Percentiles rank a stretch among this genome's conserved stretches.
Evolutionary conservation across 345 rosid genomes (phyloP).

Genomic region (Stellera chamaejasme): DNA sequence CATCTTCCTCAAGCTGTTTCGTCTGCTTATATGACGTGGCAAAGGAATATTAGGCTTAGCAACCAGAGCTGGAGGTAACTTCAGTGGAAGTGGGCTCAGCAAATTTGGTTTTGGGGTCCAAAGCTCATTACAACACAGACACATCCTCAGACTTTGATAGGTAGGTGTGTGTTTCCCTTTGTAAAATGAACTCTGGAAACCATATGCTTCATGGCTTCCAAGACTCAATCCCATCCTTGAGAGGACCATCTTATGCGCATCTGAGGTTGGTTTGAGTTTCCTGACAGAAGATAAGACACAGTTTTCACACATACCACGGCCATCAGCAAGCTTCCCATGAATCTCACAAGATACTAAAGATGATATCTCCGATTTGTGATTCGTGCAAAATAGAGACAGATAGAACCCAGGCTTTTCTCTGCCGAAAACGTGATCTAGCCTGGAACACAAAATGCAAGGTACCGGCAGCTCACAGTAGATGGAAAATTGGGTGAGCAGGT

Average conservation of each 20-base stretch:
- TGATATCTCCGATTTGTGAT: conserved; percentile 58
- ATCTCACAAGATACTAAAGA: conserved; percentile 47
- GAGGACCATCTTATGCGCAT: conserved; percentile 33
- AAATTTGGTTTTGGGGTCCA: conserved; percentile 35
- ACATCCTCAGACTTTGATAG: conserved; percentile 20
- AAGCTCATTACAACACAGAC: conserved; percentile 61
- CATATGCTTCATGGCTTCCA: conserved; percentile 8
- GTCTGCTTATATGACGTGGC: conserved; percentile 18
- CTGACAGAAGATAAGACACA: conserved; percentile 58
- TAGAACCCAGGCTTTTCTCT: conserved; percentile 34
- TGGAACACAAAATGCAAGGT: conserved; percentile 71
- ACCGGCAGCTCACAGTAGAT: conserved; percentile 43
- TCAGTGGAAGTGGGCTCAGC: conserved; percentile 27
- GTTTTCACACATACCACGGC: conserved; percentile 48
- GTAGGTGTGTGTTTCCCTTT: conserved; percentile 18
- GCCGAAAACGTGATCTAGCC: conserved; percentile 50
- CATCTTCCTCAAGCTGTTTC: conserved; percentile 34
- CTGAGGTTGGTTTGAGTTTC: conserved; percentile 37
- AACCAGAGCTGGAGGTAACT: conserved; percentile 14
- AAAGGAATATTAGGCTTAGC: conserved; percentile 27
- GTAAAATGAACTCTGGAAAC: conserved; percentile 16
- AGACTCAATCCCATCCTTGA: conserved; percentile 41
- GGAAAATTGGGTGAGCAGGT: conserved; percentile 53
- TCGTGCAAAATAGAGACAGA: conserved; percentile 45
- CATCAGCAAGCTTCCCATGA: conserved; percentile 55